phyloP scores from a whole-genome alignment of 176 grass and related monocot species.

The Saccharum officinarum region DNA sequence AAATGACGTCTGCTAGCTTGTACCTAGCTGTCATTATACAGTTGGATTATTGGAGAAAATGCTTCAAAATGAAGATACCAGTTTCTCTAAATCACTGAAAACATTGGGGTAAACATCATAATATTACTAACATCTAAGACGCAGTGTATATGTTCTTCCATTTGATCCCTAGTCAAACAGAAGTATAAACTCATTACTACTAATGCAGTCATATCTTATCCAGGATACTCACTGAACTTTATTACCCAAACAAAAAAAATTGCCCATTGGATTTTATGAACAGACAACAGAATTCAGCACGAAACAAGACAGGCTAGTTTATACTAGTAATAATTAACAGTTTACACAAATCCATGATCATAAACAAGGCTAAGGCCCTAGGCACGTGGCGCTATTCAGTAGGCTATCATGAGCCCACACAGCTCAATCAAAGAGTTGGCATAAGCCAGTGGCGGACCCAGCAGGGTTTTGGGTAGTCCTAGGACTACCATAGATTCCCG shows the following conservation, averaged over 20 bases:
- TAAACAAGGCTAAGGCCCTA: not conserved
- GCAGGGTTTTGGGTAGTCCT: no score
- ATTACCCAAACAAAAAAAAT: not conserved
- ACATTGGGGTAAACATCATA: not conserved
- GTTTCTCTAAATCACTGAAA: not conserved
- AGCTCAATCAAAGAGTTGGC: conserved; percentile 34
- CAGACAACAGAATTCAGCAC: not conserved
- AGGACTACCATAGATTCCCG: no score
- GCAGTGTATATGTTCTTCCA: no score
- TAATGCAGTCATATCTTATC: not conserved
- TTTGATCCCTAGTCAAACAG: not conserved
- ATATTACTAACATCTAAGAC: not conserved
- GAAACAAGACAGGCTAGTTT: not conserved
- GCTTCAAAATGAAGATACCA: not conserved
- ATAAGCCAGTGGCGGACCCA: no score
- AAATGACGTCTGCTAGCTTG: not conserved
- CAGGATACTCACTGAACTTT: not conserved
- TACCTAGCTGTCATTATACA: not conserved
- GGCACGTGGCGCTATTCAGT: conserved; percentile 39
- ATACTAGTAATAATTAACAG: not conserved
- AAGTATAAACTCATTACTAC: not conserved
- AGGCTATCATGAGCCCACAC: conserved; percentile 33
- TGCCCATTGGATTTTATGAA: not conserved
- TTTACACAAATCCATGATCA: not conserved
- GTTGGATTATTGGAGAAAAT: not conserved